phyloP scores from a whole-genome alignment of 371 early-diverging fungal species.

The Mucor velutinosus region DNA sequence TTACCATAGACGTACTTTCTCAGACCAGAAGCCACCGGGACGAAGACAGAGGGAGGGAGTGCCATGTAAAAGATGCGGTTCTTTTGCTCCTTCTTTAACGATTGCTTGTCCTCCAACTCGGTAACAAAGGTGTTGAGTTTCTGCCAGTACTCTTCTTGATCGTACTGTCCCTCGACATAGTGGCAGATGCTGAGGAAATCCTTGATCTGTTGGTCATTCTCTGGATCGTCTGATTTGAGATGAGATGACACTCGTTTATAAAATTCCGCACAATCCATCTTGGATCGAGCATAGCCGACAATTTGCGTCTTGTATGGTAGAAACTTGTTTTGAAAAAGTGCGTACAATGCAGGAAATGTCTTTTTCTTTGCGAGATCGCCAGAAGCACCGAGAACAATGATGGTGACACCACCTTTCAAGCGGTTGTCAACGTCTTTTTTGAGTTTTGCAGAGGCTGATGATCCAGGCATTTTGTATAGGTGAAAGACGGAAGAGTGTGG shows the following conservation, averaged over 20 bases:
- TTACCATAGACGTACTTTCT: conserved; percentile 64
- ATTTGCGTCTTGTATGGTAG: conserved; percentile 78
- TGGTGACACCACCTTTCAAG: conserved; percentile 28
- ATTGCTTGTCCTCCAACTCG: conserved; percentile 53
- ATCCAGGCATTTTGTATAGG: not conserved
- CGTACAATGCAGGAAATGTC: conserved; percentile 96
- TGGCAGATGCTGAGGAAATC: conserved; percentile 76
- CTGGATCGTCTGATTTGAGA: conserved; percentile 60
- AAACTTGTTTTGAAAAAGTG: conserved; percentile 74
- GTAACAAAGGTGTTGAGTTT: conserved; percentile 62
- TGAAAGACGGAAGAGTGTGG: not conserved
- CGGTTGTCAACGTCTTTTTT: conserved; percentile 23
- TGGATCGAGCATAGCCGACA: conserved; percentile 95
- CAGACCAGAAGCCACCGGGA: conserved; percentile 76
- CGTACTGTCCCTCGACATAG: conserved; percentile 91
- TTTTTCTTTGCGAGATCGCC: conserved; percentile 96
- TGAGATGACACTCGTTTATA: conserved; percentile 68
- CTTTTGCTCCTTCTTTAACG: conserved; percentile 32
- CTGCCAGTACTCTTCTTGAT: conserved; percentile 74
- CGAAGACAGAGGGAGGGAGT: conserved; percentile 95
- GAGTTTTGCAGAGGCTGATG: conserved; percentile 6
- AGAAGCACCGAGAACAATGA: conserved; percentile 85
- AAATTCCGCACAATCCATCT: conserved; percentile 62
- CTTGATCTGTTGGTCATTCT: conserved; percentile 52
- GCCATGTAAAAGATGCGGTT: conserved; percentile 97